Evolutionary conservation across 140 eudicot genomes (phyloP), one percentile per base, ranked within the genome.

Genomic region (Cichorium intybus): DNA sequence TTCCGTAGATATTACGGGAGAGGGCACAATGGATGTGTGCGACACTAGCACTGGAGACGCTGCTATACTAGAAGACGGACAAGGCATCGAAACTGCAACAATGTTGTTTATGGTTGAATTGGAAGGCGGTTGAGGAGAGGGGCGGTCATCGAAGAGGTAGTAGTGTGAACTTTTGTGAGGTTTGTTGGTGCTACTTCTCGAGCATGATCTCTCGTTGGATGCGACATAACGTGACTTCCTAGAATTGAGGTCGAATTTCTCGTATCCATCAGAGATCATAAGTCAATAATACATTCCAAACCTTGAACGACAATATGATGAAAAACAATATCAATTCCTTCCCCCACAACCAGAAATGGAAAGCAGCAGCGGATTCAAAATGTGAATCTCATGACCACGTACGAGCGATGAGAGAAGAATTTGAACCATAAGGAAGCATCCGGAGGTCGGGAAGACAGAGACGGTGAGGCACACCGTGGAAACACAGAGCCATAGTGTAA

Each of bases 271-370:
- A 27, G 14, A 45, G 75, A 56, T 48, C 77, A 61, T 60, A 49
- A 60, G 56, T 66, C 72, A 3, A 84, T 67, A 45, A 67, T 31
- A 29, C 86, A 85, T 64, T 77, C 83, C 64, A 79, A 62, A 15
- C 89, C 94, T 50, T 85, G 94, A 66, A 82, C 94, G 2, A 74
- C 89, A 16, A 85, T 21, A 46, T 76, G 31, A n/a, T 48, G 88
- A 34, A 66, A 41, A 28, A 60, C 57, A 53, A 85, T 43, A 7
- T 26, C 33, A 22, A 82, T 79, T 54, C 89, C 89, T 68, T 82
- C 80, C 24, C 77, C 75, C n/a, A 49, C 26, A 53, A 85, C 51
- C 62, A 66, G 74, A 15, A 67, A 62, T n/a, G 47, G 29, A n/a
- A 11, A 47, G 22, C 43, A 31, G 37, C 46, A 72, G 5, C 23